These are phyloP conservation scores for Saposhnikovia divaricata DNA, from an alignment of 129 eudicot species.

Conservation along the genomic window DNA sequence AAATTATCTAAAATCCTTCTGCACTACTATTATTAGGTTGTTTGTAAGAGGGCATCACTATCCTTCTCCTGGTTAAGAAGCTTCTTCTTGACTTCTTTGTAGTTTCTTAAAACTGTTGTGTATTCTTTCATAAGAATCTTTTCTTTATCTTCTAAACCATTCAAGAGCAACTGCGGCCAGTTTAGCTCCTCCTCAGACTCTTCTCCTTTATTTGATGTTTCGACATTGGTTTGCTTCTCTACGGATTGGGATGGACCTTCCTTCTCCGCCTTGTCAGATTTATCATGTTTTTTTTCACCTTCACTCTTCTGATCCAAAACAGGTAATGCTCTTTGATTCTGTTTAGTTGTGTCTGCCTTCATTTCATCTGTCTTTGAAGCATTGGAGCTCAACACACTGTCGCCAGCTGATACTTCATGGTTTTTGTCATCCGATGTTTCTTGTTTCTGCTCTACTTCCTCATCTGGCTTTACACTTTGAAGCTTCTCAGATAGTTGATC, in stretches of 20 bases:
- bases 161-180: constrained; percentile 60
- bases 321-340: not conserved
- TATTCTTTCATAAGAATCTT: constrained; percentile 62
- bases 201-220: constrained; percentile 1
- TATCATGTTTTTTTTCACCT: constrained; percentile 5
- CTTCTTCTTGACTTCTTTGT: constrained; percentile 59
- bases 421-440: constrained; percentile 8
- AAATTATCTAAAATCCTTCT: too few relatives aligned
- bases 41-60: constrained; percentile 31
- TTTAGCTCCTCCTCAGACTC: constrained; percentile 24
- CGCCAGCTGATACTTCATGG: not conserved
- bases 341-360: not conserved
- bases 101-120: constrained; percentile 51
- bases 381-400: not conserved
- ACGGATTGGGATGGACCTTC: not conserved
- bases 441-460: constrained; percentile 25
- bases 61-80: constrained; percentile 46
- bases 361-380: constrained; percentile 13
- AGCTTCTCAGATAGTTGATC: constrained; percentile 47
- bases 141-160: constrained; percentile 63
- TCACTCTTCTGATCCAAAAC: constrained; percentile 10
- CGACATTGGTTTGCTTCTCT: constrained; percentile 2
- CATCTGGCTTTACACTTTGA: constrained; percentile 44
- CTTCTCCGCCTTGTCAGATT: constrained; percentile 11
- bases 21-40: too few relatives aligned